Conservation (phyloP, 1,284 basidiomycete genomes). For the Apiotrichum akiyoshidainum region DNA sequence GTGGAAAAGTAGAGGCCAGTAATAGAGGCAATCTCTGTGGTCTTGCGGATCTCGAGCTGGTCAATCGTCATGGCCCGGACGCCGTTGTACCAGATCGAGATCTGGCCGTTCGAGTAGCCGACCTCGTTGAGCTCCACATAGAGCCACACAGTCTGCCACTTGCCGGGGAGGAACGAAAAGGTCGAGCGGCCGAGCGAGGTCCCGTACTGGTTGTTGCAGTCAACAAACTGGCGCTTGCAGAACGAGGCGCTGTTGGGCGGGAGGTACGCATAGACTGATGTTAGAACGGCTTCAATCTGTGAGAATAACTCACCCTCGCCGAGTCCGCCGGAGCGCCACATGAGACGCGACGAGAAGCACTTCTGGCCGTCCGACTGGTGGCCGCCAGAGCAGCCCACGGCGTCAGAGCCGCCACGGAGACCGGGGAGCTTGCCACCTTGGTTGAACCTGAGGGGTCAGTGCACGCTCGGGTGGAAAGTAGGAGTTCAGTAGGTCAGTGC, state of each 20-base stretch:
- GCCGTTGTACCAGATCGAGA: constrained; percentile 49
- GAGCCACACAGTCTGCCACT: constrained; percentile 48
- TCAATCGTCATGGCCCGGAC: constrained; percentile 39
- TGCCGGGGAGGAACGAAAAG: constrained; percentile 43
- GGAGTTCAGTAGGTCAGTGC: background rate
- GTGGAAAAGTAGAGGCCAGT: constrained; percentile 50
- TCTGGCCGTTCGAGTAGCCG: constrained; percentile 39
- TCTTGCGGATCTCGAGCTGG: constrained; percentile 44
- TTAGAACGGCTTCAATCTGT: background rate
- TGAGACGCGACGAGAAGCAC: constrained; percentile 50
- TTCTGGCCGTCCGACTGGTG: constrained; percentile 42
- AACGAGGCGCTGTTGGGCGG: constrained; percentile 34
- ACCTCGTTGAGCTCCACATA: constrained; percentile 47
- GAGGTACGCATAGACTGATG: constrained; percentile 51
- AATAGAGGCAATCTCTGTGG: constrained; percentile 30
- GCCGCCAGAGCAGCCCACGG: constrained; percentile 48
- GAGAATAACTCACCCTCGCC: constrained; percentile 39
- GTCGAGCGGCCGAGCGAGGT: constrained; percentile 48
- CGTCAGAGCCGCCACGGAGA: constrained; percentile 45
- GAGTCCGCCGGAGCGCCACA: constrained; percentile 47
- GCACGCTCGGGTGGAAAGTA: background rate
- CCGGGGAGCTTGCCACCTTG: constrained; percentile 52
- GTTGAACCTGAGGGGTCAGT: constrained; percentile 23
- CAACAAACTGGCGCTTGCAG: constrained; percentile 36
- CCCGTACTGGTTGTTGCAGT: constrained; percentile 50